These are phyloP conservation scores for Pestalotiopsis sp. DNA, from an alignment of 2,329 filamentous ascomycete genomes.

Conservation along the genomic window DNA sequence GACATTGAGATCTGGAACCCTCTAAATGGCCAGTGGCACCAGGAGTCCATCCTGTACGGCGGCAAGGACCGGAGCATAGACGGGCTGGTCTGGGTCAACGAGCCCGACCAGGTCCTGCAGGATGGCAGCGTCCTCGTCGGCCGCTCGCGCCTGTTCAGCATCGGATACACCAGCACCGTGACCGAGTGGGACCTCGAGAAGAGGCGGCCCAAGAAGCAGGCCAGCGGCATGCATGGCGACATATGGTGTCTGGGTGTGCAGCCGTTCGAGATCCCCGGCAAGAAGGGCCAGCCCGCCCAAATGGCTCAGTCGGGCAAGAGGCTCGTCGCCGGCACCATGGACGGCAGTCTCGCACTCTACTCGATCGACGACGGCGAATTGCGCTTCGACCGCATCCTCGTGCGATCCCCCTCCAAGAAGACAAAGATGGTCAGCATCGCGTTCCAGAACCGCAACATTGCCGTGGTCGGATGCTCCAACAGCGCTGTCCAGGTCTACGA, in stretches of 20 bases:
- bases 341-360: conserved; percentile 85
- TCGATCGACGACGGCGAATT: conserved; percentile 84
- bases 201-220: conserved; percentile 75
- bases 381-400: conserved; percentile 74
- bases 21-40: conserved; percentile 77
- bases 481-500: conserved; percentile 90
- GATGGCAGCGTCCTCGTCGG: conserved; percentile 65
- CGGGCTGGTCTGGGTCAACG: conserved; percentile 87
- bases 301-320: conserved; percentile 35
- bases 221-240: conserved; percentile 89
- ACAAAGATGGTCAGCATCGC: conserved; percentile 87
- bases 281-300: conserved; percentile 3
- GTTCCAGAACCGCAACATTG: conserved; percentile 80
- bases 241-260: conserved; percentile 96
- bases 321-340: conserved; percentile 86
- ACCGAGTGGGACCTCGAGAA: conserved; percentile 93
- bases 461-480: conserved; percentile 93
- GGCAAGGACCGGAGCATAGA: conserved; percentile 87
- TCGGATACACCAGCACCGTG: conserved; percentile 87
- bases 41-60: conserved; percentile 83
- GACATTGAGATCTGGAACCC: conserved; percentile 99
- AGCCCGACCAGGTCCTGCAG: conserved; percentile 69
- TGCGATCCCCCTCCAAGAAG: conserved; percentile 77
- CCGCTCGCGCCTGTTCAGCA: conserved; percentile 86
- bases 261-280: conserved; percentile 43